A percentile compares a stretch with the other conserved stretches of the same genome.
Evolutionary conservation across 768 basidiomycete species (phyloP).

Genomic region (Boletus subparvulus): DNA sequence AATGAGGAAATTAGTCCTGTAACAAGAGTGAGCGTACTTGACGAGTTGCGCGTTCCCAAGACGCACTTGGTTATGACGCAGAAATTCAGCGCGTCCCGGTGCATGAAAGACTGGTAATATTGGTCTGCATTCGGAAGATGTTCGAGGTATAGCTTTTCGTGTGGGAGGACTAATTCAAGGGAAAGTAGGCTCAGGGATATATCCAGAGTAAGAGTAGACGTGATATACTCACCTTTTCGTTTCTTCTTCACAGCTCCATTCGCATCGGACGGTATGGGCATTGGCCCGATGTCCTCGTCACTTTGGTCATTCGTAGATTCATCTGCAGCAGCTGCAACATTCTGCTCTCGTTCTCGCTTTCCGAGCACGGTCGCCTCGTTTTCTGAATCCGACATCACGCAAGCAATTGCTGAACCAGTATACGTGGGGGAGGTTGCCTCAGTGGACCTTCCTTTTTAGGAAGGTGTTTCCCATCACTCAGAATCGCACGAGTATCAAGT

Average conservation of each 20-base stretch:
- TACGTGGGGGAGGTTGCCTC: too few relatives aligned
- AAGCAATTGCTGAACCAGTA: neutral
- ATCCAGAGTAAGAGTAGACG: conserved; percentile 2
- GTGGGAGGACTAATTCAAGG: conserved; percentile 70
- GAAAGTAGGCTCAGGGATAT: conserved; percentile 10
- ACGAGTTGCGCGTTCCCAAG: too few relatives aligned
- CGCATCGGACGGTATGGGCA: conserved; percentile 62
- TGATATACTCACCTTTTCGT: conserved; percentile 64
- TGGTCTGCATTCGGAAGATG: conserved; percentile 90
- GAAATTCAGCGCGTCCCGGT: conserved; percentile 88
- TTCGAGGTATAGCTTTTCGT: conserved; percentile 90
- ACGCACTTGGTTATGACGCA: conserved; percentile 83
- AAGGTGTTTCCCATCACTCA: too few relatives aligned
- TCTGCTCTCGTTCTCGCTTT: conserved; percentile 51
- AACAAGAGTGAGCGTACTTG: conserved; percentile 5
- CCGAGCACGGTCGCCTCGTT: conserved; percentile 58
- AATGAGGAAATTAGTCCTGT: conserved; percentile 87
- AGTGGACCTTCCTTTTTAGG: too few relatives aligned
- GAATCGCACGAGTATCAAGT: conserved; percentile 5
- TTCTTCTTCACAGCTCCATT: conserved; percentile 62
- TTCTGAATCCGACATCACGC: conserved; percentile 44
- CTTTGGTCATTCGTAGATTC: conserved; percentile 43
- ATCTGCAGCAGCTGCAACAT: conserved; percentile 17
- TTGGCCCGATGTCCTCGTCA: conserved; percentile 82
- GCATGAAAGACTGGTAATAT: conserved; percentile 98